phyloP scores from a whole-genome alignment of 805 yeast species.

The Pichia nanzhaoensis region DNA sequence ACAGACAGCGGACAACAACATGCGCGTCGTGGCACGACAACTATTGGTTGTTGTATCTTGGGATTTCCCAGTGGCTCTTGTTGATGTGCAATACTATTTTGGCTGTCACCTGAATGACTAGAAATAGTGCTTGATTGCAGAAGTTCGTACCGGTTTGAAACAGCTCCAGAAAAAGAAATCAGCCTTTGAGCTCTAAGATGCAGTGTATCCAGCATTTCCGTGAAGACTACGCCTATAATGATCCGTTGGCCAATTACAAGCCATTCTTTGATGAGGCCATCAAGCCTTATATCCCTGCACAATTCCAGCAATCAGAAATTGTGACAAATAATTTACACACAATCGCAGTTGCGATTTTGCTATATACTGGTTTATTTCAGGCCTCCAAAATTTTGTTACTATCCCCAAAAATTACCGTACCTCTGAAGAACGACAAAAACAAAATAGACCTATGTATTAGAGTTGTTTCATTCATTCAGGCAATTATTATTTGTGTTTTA shows the following conservation, averaged over 20 bases:
- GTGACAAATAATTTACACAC: slow-evolving; percentile 18
- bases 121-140: too few species aligned
- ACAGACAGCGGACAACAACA: too few species aligned
- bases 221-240: slow-evolving; percentile 18
- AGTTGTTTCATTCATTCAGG: slow-evolving; percentile 31
- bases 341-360: slow-evolving; percentile 17
- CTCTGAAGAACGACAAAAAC: slow-evolving; percentile 15
- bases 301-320: slow-evolving; percentile 3
- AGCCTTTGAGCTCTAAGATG: not conserved
- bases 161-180: too few species aligned
- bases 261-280: slow-evolving; percentile 19
- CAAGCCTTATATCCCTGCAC: slow-evolving; percentile 18
- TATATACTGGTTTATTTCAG: slow-evolving; percentile 17
- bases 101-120: too few species aligned
- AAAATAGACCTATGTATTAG: slow-evolving; percentile 28
- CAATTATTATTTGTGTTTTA: slow-evolving; percentile 25
- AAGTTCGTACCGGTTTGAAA: too few species aligned
- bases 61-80: too few species aligned
- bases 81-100: too few species aligned
- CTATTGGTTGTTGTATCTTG: too few species aligned
- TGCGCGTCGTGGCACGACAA: too few species aligned
- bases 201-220: slow-evolving; percentile 7
- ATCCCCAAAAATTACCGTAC: slow-evolving; percentile 10
- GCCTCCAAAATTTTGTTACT: slow-evolving; percentile 15
- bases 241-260: slow-evolving; percentile 18